Evolutionary conservation across 257 asterid species (phyloP), one percentile per base, ranked within the genome.

Genomic region (Solanum clarkiae): DNA sequence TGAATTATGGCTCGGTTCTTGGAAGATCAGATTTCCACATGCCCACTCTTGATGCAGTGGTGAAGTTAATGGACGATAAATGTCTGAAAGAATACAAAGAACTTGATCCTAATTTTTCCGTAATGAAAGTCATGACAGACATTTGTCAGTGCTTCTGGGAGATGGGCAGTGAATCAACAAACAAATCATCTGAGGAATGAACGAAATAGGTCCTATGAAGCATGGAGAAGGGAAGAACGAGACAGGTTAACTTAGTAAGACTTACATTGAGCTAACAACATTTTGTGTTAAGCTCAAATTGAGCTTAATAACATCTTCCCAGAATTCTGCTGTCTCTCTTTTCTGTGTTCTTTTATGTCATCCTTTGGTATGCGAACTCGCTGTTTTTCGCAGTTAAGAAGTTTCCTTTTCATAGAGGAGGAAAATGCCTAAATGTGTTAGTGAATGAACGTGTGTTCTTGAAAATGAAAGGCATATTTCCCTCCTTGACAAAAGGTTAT

Each of bases 61-160:
- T 82, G 79, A 82, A 82, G 74, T 44, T 60, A 3, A 57, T 82
- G 85, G 85, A 82, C 11, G 85, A 82, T 59, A 82, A 57, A 42
- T 82, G 55, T 60, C 44, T 10, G 26, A 60, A 82, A 62, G 51
- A 32, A 20, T 82, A 62, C 77, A 82, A 59, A 82, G 85, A 82
- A 22, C 24, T 42, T 1, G 85, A 62, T 49, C 59, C 79, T 66
- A 63, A 45, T 24, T 60, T 82, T 60, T 82, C 85, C 1, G 79
- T 63, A 79, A 45, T 63, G 74, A 63, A 63, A 15, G 47, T 82
- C 60, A 45, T 82, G 85, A 70, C 42, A 29, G 85, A 82, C 26
- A 40, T 82, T 60, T 82, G 85, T 51, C 85, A 60, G 47, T 82
- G 85, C 24, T 82, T 82, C 24, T 82, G 42, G 85, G 74, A 82